A percentile compares a stretch with the other conserved stretches of the same genome.
phyloP scores from a whole-genome alignment of 192 early-diverging fungal species.

The Backusella circina region DNA sequence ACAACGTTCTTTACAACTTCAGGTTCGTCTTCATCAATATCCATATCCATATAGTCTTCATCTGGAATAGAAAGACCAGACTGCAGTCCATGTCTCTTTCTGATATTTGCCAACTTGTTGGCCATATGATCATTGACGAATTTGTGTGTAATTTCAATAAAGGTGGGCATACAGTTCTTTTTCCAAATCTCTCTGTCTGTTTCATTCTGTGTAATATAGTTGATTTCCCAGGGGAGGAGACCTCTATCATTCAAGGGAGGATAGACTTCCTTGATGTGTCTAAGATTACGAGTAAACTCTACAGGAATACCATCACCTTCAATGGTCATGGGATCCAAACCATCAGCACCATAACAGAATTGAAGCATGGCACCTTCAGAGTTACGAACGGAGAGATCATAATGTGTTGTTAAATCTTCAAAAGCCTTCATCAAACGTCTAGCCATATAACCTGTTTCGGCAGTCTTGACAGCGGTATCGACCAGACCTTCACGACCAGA shows the following conservation, averaged over 20 bases:
- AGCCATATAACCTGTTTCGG: constrained; percentile 99
- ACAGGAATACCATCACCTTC: constrained; percentile 91
- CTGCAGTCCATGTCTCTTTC: constrained; percentile 48
- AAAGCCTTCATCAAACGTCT: constrained; percentile 95
- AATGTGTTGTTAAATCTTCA: constrained; percentile 93
- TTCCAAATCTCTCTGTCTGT: constrained; percentile 48
- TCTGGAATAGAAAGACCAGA: constrained; percentile 44
- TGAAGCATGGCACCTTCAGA: constrained; percentile 90
- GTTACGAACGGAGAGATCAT: constrained; percentile 93
- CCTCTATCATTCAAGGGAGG: constrained; percentile 13
- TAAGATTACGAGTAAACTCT: constrained; percentile 80
- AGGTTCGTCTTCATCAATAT: constrained; percentile 42
- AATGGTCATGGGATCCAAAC: constrained; percentile 89
- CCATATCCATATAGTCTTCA: constrained; percentile 54
- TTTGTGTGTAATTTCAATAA: constrained; percentile 53
- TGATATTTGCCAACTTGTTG: constrained; percentile 54
- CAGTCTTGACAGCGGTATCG: constrained; percentile 99
- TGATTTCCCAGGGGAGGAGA: constrained; percentile 67
- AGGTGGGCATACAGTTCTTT: constrained; percentile 54
- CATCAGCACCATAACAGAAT: constrained; percentile 95
- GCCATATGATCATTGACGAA: constrained; percentile 60
- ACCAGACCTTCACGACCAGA: constrained; percentile 99
- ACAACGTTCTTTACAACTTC: constrained; percentile 48
- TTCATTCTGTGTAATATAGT: constrained; percentile 42
- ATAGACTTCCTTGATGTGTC: constrained; percentile 42